Percentiles rank a stretch among this genome's conserved stretches.
phyloP scores from a whole-genome alignment of 2,329 filamentous ascomycete species.

The Neopestalotiopsis clavispora region DNA sequence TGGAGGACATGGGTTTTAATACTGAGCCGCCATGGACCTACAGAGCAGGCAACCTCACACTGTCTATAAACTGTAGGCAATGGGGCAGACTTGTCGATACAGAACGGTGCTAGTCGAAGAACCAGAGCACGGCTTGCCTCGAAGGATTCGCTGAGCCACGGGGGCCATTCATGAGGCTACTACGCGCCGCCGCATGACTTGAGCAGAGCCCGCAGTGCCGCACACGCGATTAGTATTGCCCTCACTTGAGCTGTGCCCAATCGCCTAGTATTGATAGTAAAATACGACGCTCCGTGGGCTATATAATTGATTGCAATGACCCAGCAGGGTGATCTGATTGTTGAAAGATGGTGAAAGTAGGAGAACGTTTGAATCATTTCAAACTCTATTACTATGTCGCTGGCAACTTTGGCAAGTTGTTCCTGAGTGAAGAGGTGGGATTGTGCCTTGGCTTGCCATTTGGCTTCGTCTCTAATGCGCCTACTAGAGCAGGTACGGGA shows the following conservation, averaged over 20 bases:
- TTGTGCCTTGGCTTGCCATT: too few species aligned
- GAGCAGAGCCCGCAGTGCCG: not conserved
- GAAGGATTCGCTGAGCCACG: slow-evolving; percentile 14
- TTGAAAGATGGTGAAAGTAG: too few species aligned
- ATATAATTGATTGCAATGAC: not conserved
- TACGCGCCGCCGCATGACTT: slow-evolving; percentile 1
- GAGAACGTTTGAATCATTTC: too few species aligned
- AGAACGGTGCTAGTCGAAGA: not conserved
- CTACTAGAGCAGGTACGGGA: too few species aligned
- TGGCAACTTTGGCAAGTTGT: too few species aligned
- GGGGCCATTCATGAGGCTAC: not conserved
- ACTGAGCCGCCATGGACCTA: not conserved
- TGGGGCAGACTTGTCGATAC: not conserved
- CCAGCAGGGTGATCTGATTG: not conserved
- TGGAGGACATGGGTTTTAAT: not conserved
- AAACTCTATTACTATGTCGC: too few species aligned
- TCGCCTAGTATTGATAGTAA: not conserved
- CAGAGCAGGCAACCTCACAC: not conserved
- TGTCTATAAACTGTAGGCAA: slow-evolving; percentile 5
- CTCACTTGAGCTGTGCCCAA: not conserved
- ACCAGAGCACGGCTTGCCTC: slow-evolving; percentile 7
- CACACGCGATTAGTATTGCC: not conserved
- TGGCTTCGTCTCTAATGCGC: too few species aligned
- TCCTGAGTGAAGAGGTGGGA: too few species aligned
- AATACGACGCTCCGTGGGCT: not conserved